Percentiles rank a stretch among this genome's conserved stretches.
These are phyloP conservation scores for Kodamaea arcana DNA, from an alignment of 1,139 yeast species.

Conservation along the genomic window DNA sequence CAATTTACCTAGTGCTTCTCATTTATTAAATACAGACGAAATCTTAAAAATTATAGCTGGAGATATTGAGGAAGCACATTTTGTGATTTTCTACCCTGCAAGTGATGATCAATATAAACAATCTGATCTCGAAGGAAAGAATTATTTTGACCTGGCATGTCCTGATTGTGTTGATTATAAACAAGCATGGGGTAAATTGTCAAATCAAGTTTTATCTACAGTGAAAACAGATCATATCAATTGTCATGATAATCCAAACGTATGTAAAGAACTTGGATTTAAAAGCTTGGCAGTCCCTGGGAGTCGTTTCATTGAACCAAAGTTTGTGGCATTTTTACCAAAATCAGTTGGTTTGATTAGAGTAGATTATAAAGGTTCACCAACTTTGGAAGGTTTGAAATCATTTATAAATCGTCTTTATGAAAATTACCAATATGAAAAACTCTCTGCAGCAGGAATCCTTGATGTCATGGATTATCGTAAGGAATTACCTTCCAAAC, in stretches of 20 bases:
- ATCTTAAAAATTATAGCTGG: conserved; percentile 47
- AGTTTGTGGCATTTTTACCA: conserved; percentile 39
- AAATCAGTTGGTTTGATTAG: conserved; percentile 30
- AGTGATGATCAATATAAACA: conserved; percentile 37
- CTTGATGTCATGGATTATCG: conserved; percentile 38
- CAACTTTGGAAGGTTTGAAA: conserved; percentile 27
- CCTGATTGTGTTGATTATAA: conserved; percentile 48
- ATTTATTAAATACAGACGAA: conserved; percentile 25
- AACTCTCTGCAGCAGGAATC: conserved; percentile 35
- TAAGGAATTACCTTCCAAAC: conserved; percentile 29
- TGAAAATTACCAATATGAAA: conserved; percentile 37
- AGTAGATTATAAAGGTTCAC: conserved; percentile 31
- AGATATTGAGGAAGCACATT: conserved; percentile 40
- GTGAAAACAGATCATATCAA: conserved; percentile 57
- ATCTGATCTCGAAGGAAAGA: conserved; percentile 33
- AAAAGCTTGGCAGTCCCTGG: conserved; percentile 8
- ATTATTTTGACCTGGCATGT: conserved; percentile 36
- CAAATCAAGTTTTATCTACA: conserved; percentile 42
- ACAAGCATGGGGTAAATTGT: conserved; percentile 53
- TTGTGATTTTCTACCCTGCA: conserved; percentile 66
- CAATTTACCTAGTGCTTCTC: conserved; percentile 39
- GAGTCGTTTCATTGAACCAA: conserved; percentile 16
- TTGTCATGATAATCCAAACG: conserved; percentile 45
- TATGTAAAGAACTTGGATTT: conserved; percentile 52
- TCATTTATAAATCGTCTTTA: conserved; percentile 28